Percentiles rank a stretch among this genome's conserved stretches.
phyloP scores from a whole-genome alignment of 1,139 yeast species.

The Kodamaea anthophila region DNA sequence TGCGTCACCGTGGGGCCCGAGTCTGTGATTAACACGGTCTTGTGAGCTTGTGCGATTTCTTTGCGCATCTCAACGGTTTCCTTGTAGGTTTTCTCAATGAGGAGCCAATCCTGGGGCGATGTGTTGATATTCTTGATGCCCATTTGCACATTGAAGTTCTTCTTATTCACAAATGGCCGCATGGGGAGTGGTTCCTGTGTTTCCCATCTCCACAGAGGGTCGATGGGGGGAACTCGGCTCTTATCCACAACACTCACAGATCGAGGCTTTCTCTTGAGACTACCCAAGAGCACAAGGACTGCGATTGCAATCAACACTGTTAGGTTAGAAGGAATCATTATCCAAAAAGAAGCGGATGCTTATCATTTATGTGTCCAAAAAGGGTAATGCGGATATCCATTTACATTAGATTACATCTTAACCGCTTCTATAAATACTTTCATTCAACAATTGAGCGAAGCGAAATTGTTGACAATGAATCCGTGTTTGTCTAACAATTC shows the following conservation, averaged over 20 bases:
- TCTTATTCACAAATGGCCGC: conserved; percentile 18
- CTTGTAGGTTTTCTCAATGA: conserved; percentile 32
- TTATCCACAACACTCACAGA: conserved; percentile 5
- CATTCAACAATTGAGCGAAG: too few species aligned
- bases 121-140: conserved; percentile 26
- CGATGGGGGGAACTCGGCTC: conserved; percentile 7
- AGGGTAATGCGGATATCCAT: too few species aligned
- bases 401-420: too few species aligned
- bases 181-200: conserved; percentile 10
- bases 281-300: too few species aligned
- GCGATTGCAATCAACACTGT: too few species aligned
- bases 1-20: conserved; percentile 7
- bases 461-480: too few species aligned
- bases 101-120: conserved; percentile 32
- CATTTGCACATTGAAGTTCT: conserved; percentile 35
- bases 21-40: conserved; percentile 15
- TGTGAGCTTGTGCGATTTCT: conserved; percentile 14
- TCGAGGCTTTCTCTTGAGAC: too few species aligned
- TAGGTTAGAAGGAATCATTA: too few species aligned
- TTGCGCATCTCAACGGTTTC: conserved; percentile 19
- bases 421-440: too few species aligned
- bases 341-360: too few species aligned
- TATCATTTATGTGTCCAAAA: too few species aligned
- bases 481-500: too few species aligned
- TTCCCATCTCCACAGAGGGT: conserved; percentile 9